Conservation (phyloP, 257 asterid species). For the Fraxinus cuspidata region DNA sequence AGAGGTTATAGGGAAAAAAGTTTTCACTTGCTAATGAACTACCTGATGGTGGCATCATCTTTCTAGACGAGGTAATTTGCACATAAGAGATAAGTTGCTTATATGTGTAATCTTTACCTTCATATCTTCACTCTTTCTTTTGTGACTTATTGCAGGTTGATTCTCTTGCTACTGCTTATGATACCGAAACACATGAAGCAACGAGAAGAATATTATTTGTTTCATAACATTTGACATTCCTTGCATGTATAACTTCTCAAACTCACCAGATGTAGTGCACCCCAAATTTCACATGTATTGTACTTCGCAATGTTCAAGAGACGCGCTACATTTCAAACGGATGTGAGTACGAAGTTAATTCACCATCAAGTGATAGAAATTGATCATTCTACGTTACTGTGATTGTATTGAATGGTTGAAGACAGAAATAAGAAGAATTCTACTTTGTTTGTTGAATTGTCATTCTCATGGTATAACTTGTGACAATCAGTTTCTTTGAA, state of each 20-base stretch:
- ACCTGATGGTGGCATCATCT: conserved; percentile 76
- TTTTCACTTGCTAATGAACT: conserved; percentile 89
- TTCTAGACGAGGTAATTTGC: conserved; percentile 84
- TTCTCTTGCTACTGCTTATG: conserved; percentile 91
- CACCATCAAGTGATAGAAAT: no score
- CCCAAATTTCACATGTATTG: no score
- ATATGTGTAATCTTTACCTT: conserved; percentile 11
- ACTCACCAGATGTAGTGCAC: conserved; percentile 62
- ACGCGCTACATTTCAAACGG: no score
- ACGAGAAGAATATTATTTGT: conserved; percentile 87
- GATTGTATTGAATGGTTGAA: no score
- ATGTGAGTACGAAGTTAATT: no score
- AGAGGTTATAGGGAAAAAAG: conserved; percentile 86
- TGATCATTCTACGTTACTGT: no score
- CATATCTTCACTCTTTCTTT: conserved; percentile 9
- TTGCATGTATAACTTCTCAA: background rate
- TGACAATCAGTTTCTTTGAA: no score
- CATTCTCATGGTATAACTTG: no score
- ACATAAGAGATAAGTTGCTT: conserved; percentile 7
- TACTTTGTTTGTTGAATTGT: no score
- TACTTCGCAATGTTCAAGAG: no score
- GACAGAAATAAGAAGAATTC: no score
- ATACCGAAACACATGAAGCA: conserved; percentile 92
- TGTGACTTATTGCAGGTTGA: conserved; percentile 65
- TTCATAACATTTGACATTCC: no score